phyloP scores from a whole-genome alignment of 2,329 filamentous ascomycete genomes.

The Nakataea oryzae region DNA sequence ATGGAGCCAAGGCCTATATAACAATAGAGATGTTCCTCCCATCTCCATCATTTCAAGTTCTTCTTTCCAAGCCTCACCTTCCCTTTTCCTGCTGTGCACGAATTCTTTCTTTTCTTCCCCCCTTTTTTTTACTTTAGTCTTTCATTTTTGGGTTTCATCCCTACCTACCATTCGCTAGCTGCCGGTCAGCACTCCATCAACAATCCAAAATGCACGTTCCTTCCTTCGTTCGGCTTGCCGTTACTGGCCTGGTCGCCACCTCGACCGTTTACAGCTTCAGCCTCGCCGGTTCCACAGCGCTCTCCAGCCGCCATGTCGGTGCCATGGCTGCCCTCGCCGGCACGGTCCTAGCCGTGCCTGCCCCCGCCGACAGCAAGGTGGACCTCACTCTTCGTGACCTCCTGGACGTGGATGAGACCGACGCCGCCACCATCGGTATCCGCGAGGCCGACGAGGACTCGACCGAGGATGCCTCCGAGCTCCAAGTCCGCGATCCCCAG shows the following conservation, averaged over 20 bases:
- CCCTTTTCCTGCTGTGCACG: background rate
- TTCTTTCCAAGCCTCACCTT: background rate
- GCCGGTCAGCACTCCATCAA: slow-evolving; percentile 16
- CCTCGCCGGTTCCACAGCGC: slow-evolving; percentile 9
- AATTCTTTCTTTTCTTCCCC: background rate
- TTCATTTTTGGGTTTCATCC: slow-evolving; percentile 5
- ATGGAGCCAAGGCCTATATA: background rate
- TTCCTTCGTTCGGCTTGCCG: slow-evolving; percentile 17
- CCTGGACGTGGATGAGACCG: background rate
- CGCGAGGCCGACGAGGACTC: background rate
- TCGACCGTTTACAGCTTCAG: slow-evolving; percentile 19
- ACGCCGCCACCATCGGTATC: background rate
- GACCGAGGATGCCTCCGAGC: background rate
- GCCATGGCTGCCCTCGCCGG: slow-evolving; percentile 16
- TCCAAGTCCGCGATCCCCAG: too few species aligned
- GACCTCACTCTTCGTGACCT: slow-evolving; percentile 1
- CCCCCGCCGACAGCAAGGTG: slow-evolving; percentile 8
- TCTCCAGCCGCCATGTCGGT: slow-evolving; percentile 13
- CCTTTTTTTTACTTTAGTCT: slow-evolving; percentile 4
- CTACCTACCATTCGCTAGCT: slow-evolving; percentile 12
- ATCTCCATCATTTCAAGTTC: background rate
- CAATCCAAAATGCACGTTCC: slow-evolving; percentile 16
- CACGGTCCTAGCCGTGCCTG: slow-evolving; percentile 13
- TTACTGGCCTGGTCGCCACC: slow-evolving; percentile 18
- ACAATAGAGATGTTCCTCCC: background rate